A percentile compares a stretch with the other conserved stretches of the same genome.
phyloP scores from a whole-genome alignment of 225 moss, liverwort and hornwort species.

The Physcomitrium patens region DNA sequence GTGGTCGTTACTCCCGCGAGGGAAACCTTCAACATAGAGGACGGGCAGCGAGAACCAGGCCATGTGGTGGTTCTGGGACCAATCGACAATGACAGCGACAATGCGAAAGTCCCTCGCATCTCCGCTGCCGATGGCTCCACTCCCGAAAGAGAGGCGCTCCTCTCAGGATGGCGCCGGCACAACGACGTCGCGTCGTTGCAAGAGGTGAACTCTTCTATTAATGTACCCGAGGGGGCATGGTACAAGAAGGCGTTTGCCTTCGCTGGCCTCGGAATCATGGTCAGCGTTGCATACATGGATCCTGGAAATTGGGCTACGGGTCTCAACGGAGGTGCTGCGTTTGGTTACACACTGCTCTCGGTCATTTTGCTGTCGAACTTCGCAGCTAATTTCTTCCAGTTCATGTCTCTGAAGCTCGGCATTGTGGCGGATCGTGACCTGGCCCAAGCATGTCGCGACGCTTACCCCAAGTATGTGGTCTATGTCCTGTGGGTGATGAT shows the following conservation, averaged over 20 bases:
- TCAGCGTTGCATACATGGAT: slow-evolving; percentile 98
- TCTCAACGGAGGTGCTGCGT: slow-evolving; percentile 78
- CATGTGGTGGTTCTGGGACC: slow-evolving; percentile 42
- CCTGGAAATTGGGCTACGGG: slow-evolving; percentile 99
- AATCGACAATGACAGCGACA: background rate
- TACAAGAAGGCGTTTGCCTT: slow-evolving; percentile 91
- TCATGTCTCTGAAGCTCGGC: slow-evolving; percentile 76
- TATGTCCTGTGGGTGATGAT: slow-evolving; percentile 78
- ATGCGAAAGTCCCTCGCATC: background rate
- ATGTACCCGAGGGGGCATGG: slow-evolving; percentile 69
- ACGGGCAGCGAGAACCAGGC: slow-evolving; percentile 22
- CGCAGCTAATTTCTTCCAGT: slow-evolving; percentile 81
- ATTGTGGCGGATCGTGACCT: slow-evolving; percentile 89
- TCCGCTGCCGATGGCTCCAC: background rate
- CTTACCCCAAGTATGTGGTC: slow-evolving; percentile 76
- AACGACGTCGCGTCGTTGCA: slow-evolving; percentile 70
- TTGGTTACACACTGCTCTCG: slow-evolving; percentile 80
- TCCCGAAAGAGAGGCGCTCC: slow-evolving; percentile 39
- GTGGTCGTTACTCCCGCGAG: slow-evolving; percentile 19
- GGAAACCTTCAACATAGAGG: slow-evolving; percentile 55
- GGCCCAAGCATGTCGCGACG: slow-evolving; percentile 92
- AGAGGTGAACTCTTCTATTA: slow-evolving; percentile 73
- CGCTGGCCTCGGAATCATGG: slow-evolving; percentile 84
- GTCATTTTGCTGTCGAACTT: slow-evolving; percentile 81
- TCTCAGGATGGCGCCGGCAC: slow-evolving; percentile 58